Percentiles rank a stretch among this genome's conserved stretches.
Conservation (phyloP, 345 rosid species). For the Eucalyptus sideroxylon region DNA sequence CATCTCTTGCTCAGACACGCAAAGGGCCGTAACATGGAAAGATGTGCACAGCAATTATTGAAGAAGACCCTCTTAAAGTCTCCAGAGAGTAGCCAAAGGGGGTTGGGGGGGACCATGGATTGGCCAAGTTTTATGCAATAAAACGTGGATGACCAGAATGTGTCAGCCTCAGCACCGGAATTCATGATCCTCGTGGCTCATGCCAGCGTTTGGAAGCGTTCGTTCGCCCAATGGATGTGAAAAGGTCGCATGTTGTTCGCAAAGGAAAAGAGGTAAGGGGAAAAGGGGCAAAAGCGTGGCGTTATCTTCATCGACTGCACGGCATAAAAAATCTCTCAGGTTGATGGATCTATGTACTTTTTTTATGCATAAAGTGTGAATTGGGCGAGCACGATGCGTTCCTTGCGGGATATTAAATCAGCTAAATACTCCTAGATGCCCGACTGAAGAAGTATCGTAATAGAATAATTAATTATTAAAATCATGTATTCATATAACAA, state of each 20-base stretch:
- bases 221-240: neutral
- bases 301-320: neutral
- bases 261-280: neutral
- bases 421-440: neutral
- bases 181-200: neutral
- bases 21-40: neutral
- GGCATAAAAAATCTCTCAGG: neutral
- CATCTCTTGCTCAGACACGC: neutral
- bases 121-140: neutral
- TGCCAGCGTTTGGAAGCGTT: neutral
- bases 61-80: neutral
- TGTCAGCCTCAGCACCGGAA: neutral
- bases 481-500: too few relatives aligned
- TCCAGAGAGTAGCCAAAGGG: neutral
- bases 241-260: neutral
- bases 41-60: neutral
- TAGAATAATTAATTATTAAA: too few relatives aligned
- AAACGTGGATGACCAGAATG: neutral
- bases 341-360: neutral
- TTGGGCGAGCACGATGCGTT: neutral
- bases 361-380: neutral
- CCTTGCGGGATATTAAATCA: neutral
- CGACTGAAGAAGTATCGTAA: neutral
- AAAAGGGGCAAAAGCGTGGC: neutral
- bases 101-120: neutral